These are phyloP conservation scores for Epichloe uncinata DNA, from an alignment of 2,329 filamentous ascomycete species.

Conservation along the genomic window DNA sequence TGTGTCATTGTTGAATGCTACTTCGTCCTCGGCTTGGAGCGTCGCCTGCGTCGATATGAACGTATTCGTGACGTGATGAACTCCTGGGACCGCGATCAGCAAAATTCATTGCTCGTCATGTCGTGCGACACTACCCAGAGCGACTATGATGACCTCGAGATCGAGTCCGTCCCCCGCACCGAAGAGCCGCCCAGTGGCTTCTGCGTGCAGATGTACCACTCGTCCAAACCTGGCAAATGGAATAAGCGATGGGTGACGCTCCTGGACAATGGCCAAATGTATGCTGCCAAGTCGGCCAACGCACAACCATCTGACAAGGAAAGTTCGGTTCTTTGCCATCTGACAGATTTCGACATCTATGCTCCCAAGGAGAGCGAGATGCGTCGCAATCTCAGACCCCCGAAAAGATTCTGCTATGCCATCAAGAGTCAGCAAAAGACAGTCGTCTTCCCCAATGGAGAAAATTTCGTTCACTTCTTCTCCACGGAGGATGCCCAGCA, in stretches of 20 bases:
- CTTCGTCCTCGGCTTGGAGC: constrained; percentile 60
- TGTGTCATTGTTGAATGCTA: constrained; percentile 72
- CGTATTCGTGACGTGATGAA: constrained; percentile 78
- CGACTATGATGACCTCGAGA: constrained; percentile 49
- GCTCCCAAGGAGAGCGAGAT: constrained; percentile 55
- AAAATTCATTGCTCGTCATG: constrained; percentile 60
- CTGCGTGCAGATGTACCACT: constrained; percentile 64
- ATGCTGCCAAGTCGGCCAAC: constrained; percentile 56
- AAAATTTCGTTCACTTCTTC: constrained; percentile 89
- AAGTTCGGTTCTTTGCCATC: constrained; percentile 57
- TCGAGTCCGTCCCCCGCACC: constrained; percentile 42
- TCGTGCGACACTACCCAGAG: constrained; percentile 42
- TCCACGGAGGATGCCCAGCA: constrained; percentile 57
- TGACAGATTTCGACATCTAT: constrained; percentile 91
- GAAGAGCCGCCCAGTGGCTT: constrained; percentile 50
- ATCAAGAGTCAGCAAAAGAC: constrained; percentile 88
- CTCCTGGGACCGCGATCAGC: constrained; percentile 74
- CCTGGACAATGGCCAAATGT: constrained; percentile 57
- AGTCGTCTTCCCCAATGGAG: constrained; percentile 65
- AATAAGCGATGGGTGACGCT: constrained; percentile 71
- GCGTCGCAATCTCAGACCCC: constrained; percentile 61
- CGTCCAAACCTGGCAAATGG: constrained; percentile 74
- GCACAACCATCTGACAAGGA: constrained; percentile 51
- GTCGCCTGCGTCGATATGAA: constrained; percentile 76
- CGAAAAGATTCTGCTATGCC: constrained; percentile 74